A percentile compares a stretch with the other conserved stretches of the same genome.
Evolutionary conservation across 2,329 filamentous ascomycete species (phyloP).

Genomic region (Pseudogymnoascus sp.): DNA sequence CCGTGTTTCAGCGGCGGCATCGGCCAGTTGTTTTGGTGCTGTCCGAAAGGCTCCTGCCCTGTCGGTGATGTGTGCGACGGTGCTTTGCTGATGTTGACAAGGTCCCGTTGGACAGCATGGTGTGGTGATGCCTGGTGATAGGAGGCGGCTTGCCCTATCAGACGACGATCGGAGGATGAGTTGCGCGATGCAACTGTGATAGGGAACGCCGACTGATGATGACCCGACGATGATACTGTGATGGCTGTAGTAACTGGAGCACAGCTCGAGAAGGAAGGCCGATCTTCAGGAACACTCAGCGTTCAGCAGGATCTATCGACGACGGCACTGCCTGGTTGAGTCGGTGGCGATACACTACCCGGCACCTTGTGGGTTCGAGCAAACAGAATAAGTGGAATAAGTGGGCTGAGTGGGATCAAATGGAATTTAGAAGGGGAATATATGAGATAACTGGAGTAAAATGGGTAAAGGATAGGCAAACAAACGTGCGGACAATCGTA

Average conservation of each 20-base stretch:
- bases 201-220: neutral
- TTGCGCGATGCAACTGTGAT: neutral
- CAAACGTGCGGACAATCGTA: neutral
- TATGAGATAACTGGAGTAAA: neutral
- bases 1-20: neutral
- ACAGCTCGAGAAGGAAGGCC: neutral
- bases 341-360: neutral
- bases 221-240: neutral
- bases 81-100: neutral
- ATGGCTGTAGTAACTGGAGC: neutral
- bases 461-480: neutral
- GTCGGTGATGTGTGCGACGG: neutral
- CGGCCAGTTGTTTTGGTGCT: neutral
- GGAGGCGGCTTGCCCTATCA: neutral
- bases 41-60: neutral
- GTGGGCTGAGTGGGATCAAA: neutral
- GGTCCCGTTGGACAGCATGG: neutral
- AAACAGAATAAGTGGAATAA: neutral
- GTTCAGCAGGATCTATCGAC: neutral
- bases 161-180: neutral
- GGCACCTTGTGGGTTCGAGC: neutral
- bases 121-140: neutral
- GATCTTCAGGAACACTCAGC: neutral
- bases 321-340: constrained; percentile 1
- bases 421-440: neutral